Conservation (phyloP, 1,284 basidiomycete genomes). For the Laetiporus sulphureus region DNA sequence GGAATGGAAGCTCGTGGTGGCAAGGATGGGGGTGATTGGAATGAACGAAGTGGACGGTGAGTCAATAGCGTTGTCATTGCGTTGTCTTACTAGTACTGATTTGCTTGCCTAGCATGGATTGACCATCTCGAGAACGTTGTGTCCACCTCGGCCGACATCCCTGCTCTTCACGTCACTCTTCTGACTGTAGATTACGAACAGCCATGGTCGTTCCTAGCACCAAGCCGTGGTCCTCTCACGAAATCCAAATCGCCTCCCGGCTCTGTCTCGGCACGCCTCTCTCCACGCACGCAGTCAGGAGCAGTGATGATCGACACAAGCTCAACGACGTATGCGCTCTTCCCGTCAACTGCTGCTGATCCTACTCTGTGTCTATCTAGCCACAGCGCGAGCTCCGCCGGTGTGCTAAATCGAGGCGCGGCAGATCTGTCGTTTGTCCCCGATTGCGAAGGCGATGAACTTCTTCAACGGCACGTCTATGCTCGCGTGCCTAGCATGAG, state of each 20-base stretch:
- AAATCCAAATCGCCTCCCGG: constrained; percentile 10
- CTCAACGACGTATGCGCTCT: constrained; percentile 45
- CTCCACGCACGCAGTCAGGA: constrained; percentile 12
- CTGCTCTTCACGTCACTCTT: constrained; percentile 47
- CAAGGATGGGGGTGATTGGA: constrained; percentile 56
- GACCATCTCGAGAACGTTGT: constrained; percentile 36
- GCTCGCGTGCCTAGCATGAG: constrained; percentile 44
- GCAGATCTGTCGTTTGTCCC: constrained; percentile 19
- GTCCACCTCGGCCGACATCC: constrained; percentile 29
- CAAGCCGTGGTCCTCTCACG: constrained; percentile 8
- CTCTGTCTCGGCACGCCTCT: constrained; percentile 9
- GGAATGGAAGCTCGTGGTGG: constrained; percentile 74
- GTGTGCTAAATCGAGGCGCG: constrained; percentile 11
- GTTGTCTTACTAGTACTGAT: constrained; percentile 5
- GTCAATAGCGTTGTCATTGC: constrained; percentile 18
- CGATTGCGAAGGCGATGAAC: constrained; percentile 27
- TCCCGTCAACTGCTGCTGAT: too few relatives aligned
- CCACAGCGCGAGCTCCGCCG: too few relatives aligned
- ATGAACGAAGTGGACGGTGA: constrained; percentile 60
- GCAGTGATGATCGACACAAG: constrained; percentile 28
- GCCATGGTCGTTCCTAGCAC: constrained; percentile 39
- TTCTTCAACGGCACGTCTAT: constrained; percentile 26
- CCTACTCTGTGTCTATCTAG: too few relatives aligned
- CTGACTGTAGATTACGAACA: constrained; percentile 48
- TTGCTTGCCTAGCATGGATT: constrained; percentile 53